Base-by-base conservation (phyloP, 331 rosid genomes). In the Dryas integrifolia region DNA sequence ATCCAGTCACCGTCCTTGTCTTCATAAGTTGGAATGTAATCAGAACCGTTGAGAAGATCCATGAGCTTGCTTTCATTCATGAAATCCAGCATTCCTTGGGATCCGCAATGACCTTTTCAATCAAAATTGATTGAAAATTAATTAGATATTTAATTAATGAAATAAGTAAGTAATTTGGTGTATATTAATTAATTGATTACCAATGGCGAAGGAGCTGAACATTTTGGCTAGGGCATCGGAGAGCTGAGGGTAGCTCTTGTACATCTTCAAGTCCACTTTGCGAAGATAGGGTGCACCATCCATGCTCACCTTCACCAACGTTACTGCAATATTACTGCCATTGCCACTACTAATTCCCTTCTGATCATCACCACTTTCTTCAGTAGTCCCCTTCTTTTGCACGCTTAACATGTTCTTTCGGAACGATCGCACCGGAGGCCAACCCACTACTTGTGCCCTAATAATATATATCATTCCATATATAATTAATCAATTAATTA, bases 1-100 rank as follows among this genome's bases (percentile, higher is more conserved):
- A 94, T 94, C 98, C 97, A 94, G 72, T 94, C 98, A 46, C 97
- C 97, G 59, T 94, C 98, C 79, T 84, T 94, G 86, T 94, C 98
- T 83, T 94, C 95, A 80, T 94, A 94, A 49, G 97, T 85, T 60
- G 92, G 87, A 58, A 89, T 92, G 82, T 88, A 89, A 65, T 94
- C 96, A 67, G 96, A 89, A 82, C 79, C 85, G 46, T 82, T 88
- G 78, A 91, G 74, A 13, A 89, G 66, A 88, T 91, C 97, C 92
- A 88, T 89, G 78, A 89, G 75, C 81, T 89, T 89, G 72, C 92
- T 88, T 82, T 91, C 96, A 13, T 86, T 91, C 97, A 89, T 87
- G 83, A 89, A 89, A 73, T 89, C 92, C 75, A 86, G 86, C 65
- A 87, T 83, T 69, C 92, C 98, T 85, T 91, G 87, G 74, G 91